phyloP scores from a whole-genome alignment of 805 yeast species.

The Saturnispora dispora region DNA sequence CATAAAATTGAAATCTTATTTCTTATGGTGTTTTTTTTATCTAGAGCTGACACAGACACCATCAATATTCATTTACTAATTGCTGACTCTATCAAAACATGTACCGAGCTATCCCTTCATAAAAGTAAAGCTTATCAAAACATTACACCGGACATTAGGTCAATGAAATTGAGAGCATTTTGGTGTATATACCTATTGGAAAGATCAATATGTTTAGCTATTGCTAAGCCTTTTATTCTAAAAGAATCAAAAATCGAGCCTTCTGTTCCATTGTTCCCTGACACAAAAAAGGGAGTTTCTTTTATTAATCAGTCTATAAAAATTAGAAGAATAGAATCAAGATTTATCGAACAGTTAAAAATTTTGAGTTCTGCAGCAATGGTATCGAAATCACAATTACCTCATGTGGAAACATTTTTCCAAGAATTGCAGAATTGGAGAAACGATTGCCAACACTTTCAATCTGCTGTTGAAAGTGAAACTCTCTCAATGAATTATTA shows the following conservation, averaged over 20 bases:
- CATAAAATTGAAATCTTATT: conserved; percentile 46
- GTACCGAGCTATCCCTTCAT: conserved; percentile 31
- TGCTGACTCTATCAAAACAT: conserved; percentile 41
- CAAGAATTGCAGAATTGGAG: conserved; percentile 49
- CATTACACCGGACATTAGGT: conserved; percentile 20
- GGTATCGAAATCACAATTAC: conserved; percentile 32
- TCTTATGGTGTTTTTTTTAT: conserved; percentile 43
- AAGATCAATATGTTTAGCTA: conserved; percentile 52
- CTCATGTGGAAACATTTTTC: conserved; percentile 42
- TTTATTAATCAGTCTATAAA: conserved; percentile 51
- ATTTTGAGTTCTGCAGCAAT: conserved; percentile 26
- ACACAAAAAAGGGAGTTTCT: conserved; percentile 26
- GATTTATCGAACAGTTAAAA: conserved; percentile 45
- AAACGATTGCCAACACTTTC: conserved; percentile 39
- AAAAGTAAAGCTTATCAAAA: conserved; percentile 29
- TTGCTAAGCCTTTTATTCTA: conserved; percentile 49
- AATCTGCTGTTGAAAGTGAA: conserved; percentile 46
- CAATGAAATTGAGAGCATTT: conserved; percentile 44
- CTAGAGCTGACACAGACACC: conserved; percentile 55
- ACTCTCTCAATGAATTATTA: conserved; percentile 51
- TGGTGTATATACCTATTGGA: conserved; percentile 60
- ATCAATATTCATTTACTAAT: conserved; percentile 44
- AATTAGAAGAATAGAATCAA: conserved; percentile 50
- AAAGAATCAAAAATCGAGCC: conserved; percentile 40
- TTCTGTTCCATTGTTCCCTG: conserved; percentile 41